Evolutionary conservation across 2,329 filamentous ascomycete species (phyloP).

Genomic region (Aspergillus tanneri): DNA sequence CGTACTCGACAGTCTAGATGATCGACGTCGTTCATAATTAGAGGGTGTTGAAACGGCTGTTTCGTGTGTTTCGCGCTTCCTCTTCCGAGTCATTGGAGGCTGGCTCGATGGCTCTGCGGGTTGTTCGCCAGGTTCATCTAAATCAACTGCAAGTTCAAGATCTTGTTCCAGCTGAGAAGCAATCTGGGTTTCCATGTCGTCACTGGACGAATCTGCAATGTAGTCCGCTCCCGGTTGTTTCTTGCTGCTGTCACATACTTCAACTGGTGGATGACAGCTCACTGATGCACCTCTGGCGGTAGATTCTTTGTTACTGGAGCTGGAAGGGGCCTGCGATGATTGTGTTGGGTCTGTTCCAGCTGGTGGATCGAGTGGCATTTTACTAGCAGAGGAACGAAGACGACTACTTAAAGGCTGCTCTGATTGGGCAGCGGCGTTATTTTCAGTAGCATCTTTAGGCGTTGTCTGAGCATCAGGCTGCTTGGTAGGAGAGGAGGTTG

Average conservation of each 20-base stretch:
- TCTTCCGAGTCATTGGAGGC: constrained; percentile 31
- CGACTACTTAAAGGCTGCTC: constrained; percentile 11
- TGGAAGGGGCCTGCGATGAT: neutral
- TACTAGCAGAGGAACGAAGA: neutral
- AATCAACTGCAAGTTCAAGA: constrained; percentile 40
- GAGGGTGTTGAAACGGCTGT: constrained; percentile 8
- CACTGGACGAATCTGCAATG: constrained; percentile 36
- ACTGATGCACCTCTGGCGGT: neutral
- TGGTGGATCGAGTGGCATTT: neutral
- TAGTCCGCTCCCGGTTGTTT: constrained; percentile 21
- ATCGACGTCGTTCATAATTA: constrained; percentile 31
- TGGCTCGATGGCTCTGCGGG: constrained; percentile 6
- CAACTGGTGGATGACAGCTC: neutral
- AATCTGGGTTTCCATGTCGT: constrained; percentile 46
- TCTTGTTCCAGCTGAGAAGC: constrained; percentile 49
- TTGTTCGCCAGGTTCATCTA: constrained; percentile 16
- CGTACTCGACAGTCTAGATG: constrained; percentile 25
- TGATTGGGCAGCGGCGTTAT: neutral
- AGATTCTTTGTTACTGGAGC: neutral
- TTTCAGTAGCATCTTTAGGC: neutral
- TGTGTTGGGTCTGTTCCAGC: neutral
- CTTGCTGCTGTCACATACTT: neutral
- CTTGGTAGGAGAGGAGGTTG: neutral
- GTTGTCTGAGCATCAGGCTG: neutral
- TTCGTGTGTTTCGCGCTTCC: constrained; percentile 32